Base-by-base conservation (phyloP, 371 early-diverging fungal species). In the Thermomucor indicae-seudaticae region DNA sequence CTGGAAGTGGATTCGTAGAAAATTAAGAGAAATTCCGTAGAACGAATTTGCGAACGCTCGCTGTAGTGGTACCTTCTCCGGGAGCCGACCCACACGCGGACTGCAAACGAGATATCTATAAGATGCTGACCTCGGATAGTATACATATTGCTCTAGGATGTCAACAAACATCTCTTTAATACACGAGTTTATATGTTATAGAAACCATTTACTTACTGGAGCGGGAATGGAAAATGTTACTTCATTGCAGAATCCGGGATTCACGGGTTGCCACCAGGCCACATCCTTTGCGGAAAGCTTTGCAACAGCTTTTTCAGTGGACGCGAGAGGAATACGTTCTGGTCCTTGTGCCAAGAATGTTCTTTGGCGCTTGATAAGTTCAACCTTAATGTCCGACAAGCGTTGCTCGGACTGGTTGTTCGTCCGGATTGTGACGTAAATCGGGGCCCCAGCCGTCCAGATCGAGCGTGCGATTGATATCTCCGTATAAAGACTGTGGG, bases 261-360 rank as follows among this genome's bases (percentile, higher is more conserved):
- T 51, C n/a, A 65, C 29, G 11, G 65, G 63, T 17, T 55, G 42
- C 65, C 67, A 65, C 72, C 67, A 71, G 1, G 43, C 65, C 17
- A 48, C 19, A 10, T 46, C 52, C 0, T 55, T 40, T n/a, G 63
- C 32, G 4, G 44, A 39, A 0, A 42, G 17, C 2, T 49, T 28
- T 1, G 56, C 38, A 6, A 70, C 39, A 0, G 47, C 43, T 20
- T 70, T 57, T 12, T 49, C 53, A 0, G 53, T 55, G 3, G 60
- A 64, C 12, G 51, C 59, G 3, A 59, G 49, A 4, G 64, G 50
- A 30, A 46, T 38, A 0, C 40, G 25, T 16, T 49, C 49, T 43
- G 51, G 32, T 2, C 45, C 49, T 10, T 42, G 28, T 16, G 53
- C 44, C 4, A 53, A 52, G 47, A 51, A 53, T 0, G 51, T 53